A percentile compares a stretch with the other conserved stretches of the same genome.
Evolutionary conservation across 495 filamentous ascomycete species (phyloP).

Genomic region (Hypoxylon cercidicola): DNA sequence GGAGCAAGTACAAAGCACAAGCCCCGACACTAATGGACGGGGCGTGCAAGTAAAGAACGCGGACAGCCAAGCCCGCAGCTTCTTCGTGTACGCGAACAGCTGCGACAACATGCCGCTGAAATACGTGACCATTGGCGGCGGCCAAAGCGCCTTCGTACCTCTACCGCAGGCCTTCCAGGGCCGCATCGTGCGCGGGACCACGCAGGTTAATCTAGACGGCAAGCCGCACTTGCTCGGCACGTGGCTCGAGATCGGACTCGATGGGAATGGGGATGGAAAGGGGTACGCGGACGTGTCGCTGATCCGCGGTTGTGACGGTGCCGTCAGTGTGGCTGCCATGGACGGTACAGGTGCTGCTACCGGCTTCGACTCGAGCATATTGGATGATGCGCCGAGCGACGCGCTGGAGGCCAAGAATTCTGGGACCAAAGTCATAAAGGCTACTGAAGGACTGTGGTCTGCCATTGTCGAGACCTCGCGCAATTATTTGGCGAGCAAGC

Average conservation of each 20-base stretch:
- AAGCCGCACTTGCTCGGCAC: slow-evolving; percentile 33
- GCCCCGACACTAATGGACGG: slow-evolving; percentile 26
- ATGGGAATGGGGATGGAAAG: slow-evolving; percentile 45
- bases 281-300: slow-evolving; percentile 45
- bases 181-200: slow-evolving; percentile 38
- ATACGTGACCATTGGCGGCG: slow-evolving; percentile 33
- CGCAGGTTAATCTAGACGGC: slow-evolving; percentile 32
- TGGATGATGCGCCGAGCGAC: slow-evolving; percentile 23
- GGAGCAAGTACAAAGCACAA: neutral
- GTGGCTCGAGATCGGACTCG: slow-evolving; percentile 45
- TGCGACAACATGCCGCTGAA: slow-evolving; percentile 42
- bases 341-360: slow-evolving; percentile 29
- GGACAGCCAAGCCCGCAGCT: slow-evolving; percentile 31
- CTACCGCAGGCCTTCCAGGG: slow-evolving; percentile 37
- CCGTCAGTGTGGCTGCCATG: slow-evolving; percentile 20
- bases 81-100: slow-evolving; percentile 43
- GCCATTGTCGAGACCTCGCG: slow-evolving; percentile 11
- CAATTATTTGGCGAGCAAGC: slow-evolving; percentile 27
- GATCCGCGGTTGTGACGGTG: slow-evolving; percentile 44
- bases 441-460: slow-evolving; percentile 28
- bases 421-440: slow-evolving; percentile 27
- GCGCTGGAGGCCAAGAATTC: slow-evolving; percentile 22
- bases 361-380: slow-evolving; percentile 30
- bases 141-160: slow-evolving; percentile 32
- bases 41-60: slow-evolving; percentile 35